Evolutionary conservation across 306 rosid genomes (phyloP).

Genomic region (Glycine latifolia): DNA sequence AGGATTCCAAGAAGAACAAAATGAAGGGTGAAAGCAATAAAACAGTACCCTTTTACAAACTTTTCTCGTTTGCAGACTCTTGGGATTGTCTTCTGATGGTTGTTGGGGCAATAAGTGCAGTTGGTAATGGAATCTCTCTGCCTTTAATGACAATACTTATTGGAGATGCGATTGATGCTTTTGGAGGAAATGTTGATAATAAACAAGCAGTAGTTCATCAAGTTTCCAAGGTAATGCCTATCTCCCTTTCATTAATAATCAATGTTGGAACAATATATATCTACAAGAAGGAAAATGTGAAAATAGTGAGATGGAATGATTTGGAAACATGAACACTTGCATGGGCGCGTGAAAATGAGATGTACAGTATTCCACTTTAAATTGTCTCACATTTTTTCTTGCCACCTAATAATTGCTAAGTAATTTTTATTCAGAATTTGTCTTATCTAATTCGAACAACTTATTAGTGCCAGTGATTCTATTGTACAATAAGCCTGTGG

Average conservation of each 20-base stretch:
- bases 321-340: too few species aligned
- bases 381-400: too few species aligned
- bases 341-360: too few species aligned
- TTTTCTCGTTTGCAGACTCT: slow-evolving; percentile 83
- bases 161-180: slow-evolving; percentile 68
- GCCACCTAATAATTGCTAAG: too few species aligned
- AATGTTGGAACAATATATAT: neutral
- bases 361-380: too few species aligned
- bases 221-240: slow-evolving; percentile 60
- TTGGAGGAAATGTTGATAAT: slow-evolving; percentile 55
- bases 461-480: too few species aligned
- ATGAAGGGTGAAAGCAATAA: slow-evolving; percentile 47
- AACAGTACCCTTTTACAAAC: slow-evolving; percentile 74
- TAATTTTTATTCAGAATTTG: too few species aligned
- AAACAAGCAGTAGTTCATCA: slow-evolving; percentile 56
- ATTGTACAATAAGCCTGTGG: too few species aligned
- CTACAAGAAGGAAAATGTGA: neutral
- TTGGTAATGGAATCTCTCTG: slow-evolving; percentile 60
- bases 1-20: slow-evolving; percentile 50
- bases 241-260: slow-evolving; percentile 39
- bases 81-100: slow-evolving; percentile 66
- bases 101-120: slow-evolving; percentile 67
- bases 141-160: slow-evolving; percentile 68
- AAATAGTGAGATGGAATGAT: neutral
- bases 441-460: too few species aligned